Base-by-base conservation (phyloP, 331 rosid genomes). In the Acacia pycnantha region DNA sequence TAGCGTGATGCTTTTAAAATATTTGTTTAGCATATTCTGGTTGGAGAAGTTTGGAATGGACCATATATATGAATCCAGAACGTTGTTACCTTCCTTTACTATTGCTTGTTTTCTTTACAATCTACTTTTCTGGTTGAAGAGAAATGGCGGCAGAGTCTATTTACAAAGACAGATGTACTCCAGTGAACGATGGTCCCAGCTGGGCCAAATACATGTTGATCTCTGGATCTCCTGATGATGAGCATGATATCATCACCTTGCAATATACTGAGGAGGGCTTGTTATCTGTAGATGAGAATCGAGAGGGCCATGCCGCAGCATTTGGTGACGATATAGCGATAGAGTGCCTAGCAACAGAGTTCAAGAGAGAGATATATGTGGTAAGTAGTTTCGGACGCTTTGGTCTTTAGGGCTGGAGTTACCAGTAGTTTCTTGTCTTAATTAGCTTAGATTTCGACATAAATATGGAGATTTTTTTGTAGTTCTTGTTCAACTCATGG, bases 171-270 rank as follows among this genome's bases (percentile, higher is more conserved):
- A 88, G 99, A 83, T 95, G 99, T 75, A 70, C 87, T 81, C 88
- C 90, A 13, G 94, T 93, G 89, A 86, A 71, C 79, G 92, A 95
- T 82, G 97, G 98, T 73, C 87, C 89, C 56, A 90, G 92, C 81
- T 95, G 99, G 99, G 98, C 97, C 54, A 95, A 95, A 84, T 95
- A 93, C 89, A 95, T 95, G 99, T 90, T 90, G 82, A 92, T 90
- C 79, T 92, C 97, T 72, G 99, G 99, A 80, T 93, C 92, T 18
- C 80, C 86, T 10, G 94, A 86, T 53, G 99, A 93, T 86, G 97
- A 90, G 77, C 86, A 88, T 65, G 99, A 95, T 84, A 95, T 95
- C 88, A 86, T 95, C 89, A 95, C 98, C 21, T 87, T 95, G 90
- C 98, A 93, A 73, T 95, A 95, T 81, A 92, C 98, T 44, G 99